These are phyloP conservation scores for Anthoceros angustus DNA, from an alignment of 225 moss, liverwort and hornwort species.

Conservation along the genomic window DNA sequence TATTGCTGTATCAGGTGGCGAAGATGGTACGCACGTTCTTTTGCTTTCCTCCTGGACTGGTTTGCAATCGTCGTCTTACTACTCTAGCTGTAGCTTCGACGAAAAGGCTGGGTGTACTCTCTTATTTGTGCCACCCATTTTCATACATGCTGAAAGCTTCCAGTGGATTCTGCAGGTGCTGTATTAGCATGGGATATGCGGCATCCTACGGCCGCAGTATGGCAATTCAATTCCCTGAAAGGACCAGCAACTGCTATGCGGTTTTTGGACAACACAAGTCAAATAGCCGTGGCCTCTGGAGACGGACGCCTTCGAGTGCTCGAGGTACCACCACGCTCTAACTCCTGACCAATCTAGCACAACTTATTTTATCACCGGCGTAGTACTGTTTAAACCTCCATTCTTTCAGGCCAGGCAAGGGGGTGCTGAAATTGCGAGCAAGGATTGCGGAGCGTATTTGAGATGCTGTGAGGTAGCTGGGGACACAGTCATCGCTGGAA, in stretches of 20 bases:
- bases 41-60: not conserved
- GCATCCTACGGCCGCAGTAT: slow-evolving; percentile 39
- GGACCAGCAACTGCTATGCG: slow-evolving; percentile 52
- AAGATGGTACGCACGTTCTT: slow-evolving; percentile 55
- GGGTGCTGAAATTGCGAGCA: slow-evolving; percentile 56
- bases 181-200: slow-evolving; percentile 87
- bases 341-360: not conserved
- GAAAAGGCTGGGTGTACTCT: not conserved
- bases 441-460: slow-evolving; percentile 45
- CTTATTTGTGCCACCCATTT: slow-evolving; percentile 2
- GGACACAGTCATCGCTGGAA: slow-evolving; percentile 55
- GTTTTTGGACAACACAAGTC: slow-evolving; percentile 47
- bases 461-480: slow-evolving; percentile 79
- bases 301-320: slow-evolving; percentile 62
- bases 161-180: slow-evolving; percentile 27
- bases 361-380: not conserved
- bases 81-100: too few relatives aligned
- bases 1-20: slow-evolving; percentile 66
- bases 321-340: slow-evolving; percentile 34
- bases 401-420: slow-evolving; percentile 46
- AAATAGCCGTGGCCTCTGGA: slow-evolving; percentile 51
- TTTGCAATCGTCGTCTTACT: too few relatives aligned
- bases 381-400: not conserved
- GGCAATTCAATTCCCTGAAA: slow-evolving; percentile 39
- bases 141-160: too few relatives aligned